A percentile compares a stretch with the other conserved stretches of the same genome.
These are phyloP conservation scores for Scheffersomyces segobiensis DNA, from an alignment of 1,139 yeast species.

Conservation along the genomic window DNA sequence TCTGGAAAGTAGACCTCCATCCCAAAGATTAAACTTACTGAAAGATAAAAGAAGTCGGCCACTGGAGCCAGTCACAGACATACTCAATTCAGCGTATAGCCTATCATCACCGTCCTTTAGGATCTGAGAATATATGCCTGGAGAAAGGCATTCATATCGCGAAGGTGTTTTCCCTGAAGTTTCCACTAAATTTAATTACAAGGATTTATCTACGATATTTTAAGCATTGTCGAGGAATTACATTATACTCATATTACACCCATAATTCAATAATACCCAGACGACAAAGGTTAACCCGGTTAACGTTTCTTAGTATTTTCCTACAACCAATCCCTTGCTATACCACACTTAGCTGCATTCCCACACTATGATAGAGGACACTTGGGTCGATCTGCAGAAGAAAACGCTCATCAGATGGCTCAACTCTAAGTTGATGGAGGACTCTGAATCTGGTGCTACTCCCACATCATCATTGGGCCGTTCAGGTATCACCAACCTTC, in stretches of 20 bases:
- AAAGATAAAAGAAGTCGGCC: not conserved
- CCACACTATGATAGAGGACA: not conserved
- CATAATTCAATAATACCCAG: not conserved
- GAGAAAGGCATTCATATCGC: not conserved
- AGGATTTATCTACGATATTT: not conserved
- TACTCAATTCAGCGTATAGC: not conserved
- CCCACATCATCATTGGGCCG: slow-evolving; percentile 20
- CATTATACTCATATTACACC: not conserved
- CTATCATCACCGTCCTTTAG: not conserved
- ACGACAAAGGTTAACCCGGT: not conserved
- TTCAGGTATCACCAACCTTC: slow-evolving; percentile 23
- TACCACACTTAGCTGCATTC: not conserved
- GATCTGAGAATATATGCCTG: not conserved
- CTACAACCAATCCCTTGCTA: not conserved
- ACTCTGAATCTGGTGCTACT: slow-evolving; percentile 34
- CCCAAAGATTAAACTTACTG: not conserved
- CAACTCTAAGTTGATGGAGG: slow-evolving; percentile 30
- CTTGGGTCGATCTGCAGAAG: slow-evolving; percentile 47
- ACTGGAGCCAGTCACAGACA: not conserved
- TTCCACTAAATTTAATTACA: too few species aligned
- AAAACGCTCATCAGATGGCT: slow-evolving; percentile 52
- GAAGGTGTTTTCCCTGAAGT: not conserved
- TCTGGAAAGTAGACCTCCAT: not conserved
- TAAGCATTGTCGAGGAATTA: too few species aligned
- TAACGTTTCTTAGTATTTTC: not conserved